Evolutionary conservation across 2,329 filamentous ascomycete species (phyloP).

Genomic region (Aspergillus pseudoglaucus): DNA sequence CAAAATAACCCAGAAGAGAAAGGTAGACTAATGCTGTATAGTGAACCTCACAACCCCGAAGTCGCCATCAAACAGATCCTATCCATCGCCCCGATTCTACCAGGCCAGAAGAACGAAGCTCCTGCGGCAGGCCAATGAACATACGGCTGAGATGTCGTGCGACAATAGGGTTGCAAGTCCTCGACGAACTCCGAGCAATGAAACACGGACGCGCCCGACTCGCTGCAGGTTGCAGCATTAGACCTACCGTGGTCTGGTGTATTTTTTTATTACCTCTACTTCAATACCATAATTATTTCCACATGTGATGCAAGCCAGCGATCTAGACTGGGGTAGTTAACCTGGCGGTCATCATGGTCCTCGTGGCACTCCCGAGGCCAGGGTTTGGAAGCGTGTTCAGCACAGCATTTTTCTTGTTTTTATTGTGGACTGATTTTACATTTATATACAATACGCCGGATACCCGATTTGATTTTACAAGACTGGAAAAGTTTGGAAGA

Average conservation of each 20-base stretch:
- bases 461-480: constrained; percentile 25
- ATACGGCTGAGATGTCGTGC: neutral
- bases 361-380: neutral
- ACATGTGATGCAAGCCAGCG: constrained; percentile 3
- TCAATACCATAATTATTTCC: neutral
- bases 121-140: neutral
- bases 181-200: neutral
- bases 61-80: constrained; percentile 76
- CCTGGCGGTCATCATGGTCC: constrained; percentile 3
- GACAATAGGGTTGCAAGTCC: neutral
- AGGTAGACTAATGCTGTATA: constrained; percentile 18
- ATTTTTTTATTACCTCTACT: neutral
- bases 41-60: constrained; percentile 59
- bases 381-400: constrained; percentile 15
- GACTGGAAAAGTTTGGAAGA: neutral
- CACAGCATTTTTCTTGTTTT: constrained; percentile 7
- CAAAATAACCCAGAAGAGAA: neutral
- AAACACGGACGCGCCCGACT: neutral
- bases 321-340: constrained; percentile 15
- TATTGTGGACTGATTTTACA: constrained; percentile 8
- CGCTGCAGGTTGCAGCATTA: neutral
- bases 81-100: constrained; percentile 75
- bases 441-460: constrained; percentile 21
- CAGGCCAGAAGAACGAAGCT: constrained; percentile 56
- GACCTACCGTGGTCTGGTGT: neutral